Base-by-base conservation (phyloP, 257 asterid genomes). In the Forsythia viridissima region DNA sequence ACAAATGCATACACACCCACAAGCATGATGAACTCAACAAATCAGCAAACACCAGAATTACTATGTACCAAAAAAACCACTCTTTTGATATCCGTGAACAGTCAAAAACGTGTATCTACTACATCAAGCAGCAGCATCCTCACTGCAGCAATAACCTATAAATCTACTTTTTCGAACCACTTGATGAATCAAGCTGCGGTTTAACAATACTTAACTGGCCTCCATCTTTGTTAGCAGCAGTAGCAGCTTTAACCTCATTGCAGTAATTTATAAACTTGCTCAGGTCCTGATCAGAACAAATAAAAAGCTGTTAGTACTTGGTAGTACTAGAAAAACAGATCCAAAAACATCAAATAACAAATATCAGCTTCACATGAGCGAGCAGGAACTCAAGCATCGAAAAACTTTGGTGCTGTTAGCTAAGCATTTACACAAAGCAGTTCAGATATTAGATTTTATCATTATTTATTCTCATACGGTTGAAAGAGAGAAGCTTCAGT, bases 141-240 rank as follows among this genome's bases (percentile, higher is more conserved):
- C 20, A 13, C 48, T 21, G 18, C 51, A 66, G 24, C 12, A 75
- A 21, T 11, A 61, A 59, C 48, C 63, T 41, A 13, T 5, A 15
- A 40, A 11, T 37, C 86, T 83, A 87, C 90, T 92, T 84, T 87
- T 88, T 90, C 67, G 91, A 82, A 75, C 85, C 86, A 74, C 72
- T 70, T 42, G 94, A 85, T 46, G 89, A 83, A 41, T 89, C 91
- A 6, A 77, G 24, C 10, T 76, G 86, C 15, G 80, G 66, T 84
- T 92, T 91, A 66, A 94, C 93, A 42, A 94, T 86, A 77, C 90
- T 83, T 72, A 92, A 82, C 70, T 94, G 96, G 51, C 98, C 98
- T 73, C 97, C 97, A 10, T 94, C 97, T 86, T 94, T 94, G 76
- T 90, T 92, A 48, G 98, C 98, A 78, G 81, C 76, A 12, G 94